Percentiles rank a stretch among this genome's conserved stretches.
Conservation (phyloP, 1,284 basidiomycete genomes). For the Thelephora terrestris region DNA sequence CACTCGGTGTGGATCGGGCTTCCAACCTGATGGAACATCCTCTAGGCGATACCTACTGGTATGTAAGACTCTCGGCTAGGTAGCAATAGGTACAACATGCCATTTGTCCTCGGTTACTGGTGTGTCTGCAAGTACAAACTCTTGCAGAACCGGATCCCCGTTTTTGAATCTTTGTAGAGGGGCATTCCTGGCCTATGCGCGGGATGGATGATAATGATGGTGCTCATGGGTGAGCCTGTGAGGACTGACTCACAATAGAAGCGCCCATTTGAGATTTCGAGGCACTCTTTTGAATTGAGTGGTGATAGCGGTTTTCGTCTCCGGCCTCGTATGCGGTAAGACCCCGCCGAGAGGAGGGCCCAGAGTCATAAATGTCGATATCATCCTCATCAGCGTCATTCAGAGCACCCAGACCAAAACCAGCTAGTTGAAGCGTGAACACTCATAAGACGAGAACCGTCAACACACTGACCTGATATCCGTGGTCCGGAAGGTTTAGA, state of each 20-base stretch:
- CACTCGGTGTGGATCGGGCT: conserved; percentile 69
- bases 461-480: conserved; percentile 41
- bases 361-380: conserved; percentile 67
- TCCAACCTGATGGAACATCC: conserved; percentile 77
- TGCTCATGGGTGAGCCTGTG: conserved; percentile 7
- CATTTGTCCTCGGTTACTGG: conserved; percentile 66
- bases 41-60: conserved; percentile 68
- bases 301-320: conserved; percentile 46
- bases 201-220: conserved; percentile 1
- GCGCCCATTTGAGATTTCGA: background rate
- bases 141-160: conserved; percentile 62
- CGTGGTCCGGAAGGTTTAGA: conserved; percentile 32
- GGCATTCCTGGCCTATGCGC: background rate
- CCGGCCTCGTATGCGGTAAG: conserved; percentile 61
- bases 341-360: conserved; percentile 28
- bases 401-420: conserved; percentile 77
- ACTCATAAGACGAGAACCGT: conserved; percentile 1
- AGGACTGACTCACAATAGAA: no score
- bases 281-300: conserved; percentile 13
- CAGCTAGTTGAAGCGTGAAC: conserved; percentile 33
- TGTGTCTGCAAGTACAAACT: conserved; percentile 65
- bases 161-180: conserved; percentile 36
- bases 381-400: conserved; percentile 89
- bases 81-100: conserved; percentile 31
- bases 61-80: conserved; percentile 7